Evolutionary conservation across 345 rosid genomes (phyloP), one percentile per base, ranked within the genome.

Genomic region (Aethionema arabicum): DNA sequence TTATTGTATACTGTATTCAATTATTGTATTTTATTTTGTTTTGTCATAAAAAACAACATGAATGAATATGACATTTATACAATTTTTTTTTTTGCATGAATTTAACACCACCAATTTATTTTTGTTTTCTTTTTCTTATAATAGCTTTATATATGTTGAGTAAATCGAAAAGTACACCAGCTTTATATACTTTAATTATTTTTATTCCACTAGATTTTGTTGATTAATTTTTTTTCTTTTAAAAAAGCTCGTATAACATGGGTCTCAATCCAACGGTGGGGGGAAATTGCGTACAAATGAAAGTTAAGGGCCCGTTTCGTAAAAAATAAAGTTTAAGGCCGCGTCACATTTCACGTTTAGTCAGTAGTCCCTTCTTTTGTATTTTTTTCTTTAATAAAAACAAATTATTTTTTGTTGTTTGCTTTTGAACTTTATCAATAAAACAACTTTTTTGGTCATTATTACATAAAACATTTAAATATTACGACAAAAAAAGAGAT

Each of bases 311-410:
- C 6, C 41, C 50, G 44, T 54, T 16, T 11, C 5, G 27, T 21
- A 21, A 21, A 21, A 21, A 27, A 47, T 41, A 43, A 43, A 4
- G 16, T 13, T 43, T 54, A 35, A 54, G 61, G 55, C 69, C 31
- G 61, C 53, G 16, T 65, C 69, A 64, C 46, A 54, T 44, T 44
- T 37, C 48, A 65, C 32, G 47, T 55, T 44, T 44, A 35, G 46
- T 54, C 69, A 54, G 9, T 36, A 35, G 46, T 54, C 69, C 44
- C 12, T 36, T 8, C 8, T 37, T 64, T 43, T 5, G 44, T 64
- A 27, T 11, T 5, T 41, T 41, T 40, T 27, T 11, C 27, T 21
- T 11, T 6, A 52, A 37, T 54, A 2, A 3, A 21, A 21, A 21
- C 27, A 21, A 21, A 21, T 21, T 21, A 21, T 21, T 21, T 21